Conservation (phyloP, 768 basidiomycete species). For the Xerocomus potaroensis region DNA sequence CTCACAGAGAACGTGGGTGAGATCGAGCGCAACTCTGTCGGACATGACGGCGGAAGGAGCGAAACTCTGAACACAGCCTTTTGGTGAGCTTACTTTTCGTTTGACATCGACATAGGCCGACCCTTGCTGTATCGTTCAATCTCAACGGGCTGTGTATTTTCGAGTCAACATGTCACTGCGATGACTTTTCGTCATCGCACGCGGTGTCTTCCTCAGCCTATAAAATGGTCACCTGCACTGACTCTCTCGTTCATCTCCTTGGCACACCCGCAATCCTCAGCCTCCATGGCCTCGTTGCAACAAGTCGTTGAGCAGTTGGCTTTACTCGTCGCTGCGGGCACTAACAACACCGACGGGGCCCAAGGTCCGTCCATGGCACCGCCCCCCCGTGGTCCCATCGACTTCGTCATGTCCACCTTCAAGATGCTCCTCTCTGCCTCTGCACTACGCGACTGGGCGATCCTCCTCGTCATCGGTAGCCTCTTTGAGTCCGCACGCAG, state of each 20-base stretch:
- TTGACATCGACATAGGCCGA: neutral
- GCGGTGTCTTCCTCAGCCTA: conserved; percentile 1
- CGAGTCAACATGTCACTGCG: conserved; percentile 6
- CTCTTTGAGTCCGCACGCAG: conserved; percentile 57
- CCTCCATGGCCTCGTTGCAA: conserved; percentile 23
- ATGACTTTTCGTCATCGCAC: neutral
- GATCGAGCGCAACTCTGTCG: conserved; percentile 47
- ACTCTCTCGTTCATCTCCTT: neutral
- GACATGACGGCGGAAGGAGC: conserved; percentile 7
- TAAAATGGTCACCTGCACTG: conserved; percentile 3
- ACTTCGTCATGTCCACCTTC: conserved; percentile 35
- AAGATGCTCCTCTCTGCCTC: conserved; percentile 47
- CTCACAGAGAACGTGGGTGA: conserved; percentile 67
- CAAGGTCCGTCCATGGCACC: conserved; percentile 13
- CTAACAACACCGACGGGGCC: conserved; percentile 4
- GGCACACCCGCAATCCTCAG: too few species aligned
- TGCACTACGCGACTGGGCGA: conserved; percentile 59
- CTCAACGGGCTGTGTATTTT: neutral
- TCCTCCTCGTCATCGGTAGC: conserved; percentile 60
- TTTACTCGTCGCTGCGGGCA: conserved; percentile 16
- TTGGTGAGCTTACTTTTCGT: too few species aligned
- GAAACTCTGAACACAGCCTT: conserved; percentile 1
- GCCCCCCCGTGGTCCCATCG: conserved; percentile 17
- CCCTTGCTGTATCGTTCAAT: conserved; percentile 6
- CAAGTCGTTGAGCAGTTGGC: conserved; percentile 29